Base-by-base conservation (phyloP, 2,329 filamentous ascomycete species). In the Trichoderma pleuroti region DNA sequence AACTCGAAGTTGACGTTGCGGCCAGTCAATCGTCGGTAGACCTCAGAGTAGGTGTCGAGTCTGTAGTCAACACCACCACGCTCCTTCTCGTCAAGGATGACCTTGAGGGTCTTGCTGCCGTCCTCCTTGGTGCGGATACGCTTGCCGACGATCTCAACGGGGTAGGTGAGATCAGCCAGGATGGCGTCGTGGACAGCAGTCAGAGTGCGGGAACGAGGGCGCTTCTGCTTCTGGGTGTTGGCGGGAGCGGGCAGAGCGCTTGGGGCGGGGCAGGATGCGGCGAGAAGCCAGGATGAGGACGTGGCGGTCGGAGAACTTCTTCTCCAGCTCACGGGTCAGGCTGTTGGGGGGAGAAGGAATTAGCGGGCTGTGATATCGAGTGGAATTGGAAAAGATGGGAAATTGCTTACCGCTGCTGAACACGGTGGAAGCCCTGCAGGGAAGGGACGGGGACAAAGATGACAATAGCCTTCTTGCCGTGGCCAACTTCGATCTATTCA, bases 291-390 rank as follows among this genome's bases (percentile, higher is more conserved):
- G 92, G 91, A 99, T 94, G 85, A 99, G 89, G 85, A 99, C 96
- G 86, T 99, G 96, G 86, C 96, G 96, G 90, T 99, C 96, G 76
- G 96, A 98, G 93, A 99, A 99, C 90, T 99, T 99, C 94, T 99
- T 99, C 92, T 99, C 96, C 83, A 99, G 94, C 90, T 99, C 96
- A 87, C 96, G 96, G 86, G 96, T 99, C 83, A 99, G 91, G 84
- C 95, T 98, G 62, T 56, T 42, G 30, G 52, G 39, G 6, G 39
- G 16, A 5, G 7, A 14, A 28, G 4, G n/a, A 26, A 60, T 70
- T 65, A 52, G 60, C 52, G 10, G 10, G 63, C 21, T 36, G 30
- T n/a, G 36, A 32, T 14, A 26, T 6, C 10, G 5, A 16, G 4
- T 39, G 1, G 5, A 1, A 12, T 21, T 10, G 14, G 46, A 42